phyloP scores from a whole-genome alignment of 352 stramenopile species.

The Globisporangium acanthophoron region DNA sequence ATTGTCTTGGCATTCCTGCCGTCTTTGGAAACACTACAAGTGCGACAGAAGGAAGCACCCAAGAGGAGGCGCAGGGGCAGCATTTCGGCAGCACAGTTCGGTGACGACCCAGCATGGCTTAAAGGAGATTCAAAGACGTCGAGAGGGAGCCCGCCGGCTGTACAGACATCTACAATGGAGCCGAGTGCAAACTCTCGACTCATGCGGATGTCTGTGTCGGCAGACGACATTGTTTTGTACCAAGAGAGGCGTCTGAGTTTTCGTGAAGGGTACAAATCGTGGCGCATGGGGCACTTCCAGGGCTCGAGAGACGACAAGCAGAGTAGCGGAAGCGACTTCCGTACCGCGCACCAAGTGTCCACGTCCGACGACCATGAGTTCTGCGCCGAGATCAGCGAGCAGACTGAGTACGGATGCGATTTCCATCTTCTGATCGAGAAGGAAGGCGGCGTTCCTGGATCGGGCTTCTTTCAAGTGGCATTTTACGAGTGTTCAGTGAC shows the following conservation, averaged over 20 bases:
- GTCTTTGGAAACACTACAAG: slow-evolving; percentile 48
- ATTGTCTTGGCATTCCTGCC: slow-evolving; percentile 79
- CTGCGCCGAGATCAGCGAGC: slow-evolving; percentile 61
- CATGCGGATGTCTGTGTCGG: slow-evolving; percentile 63
- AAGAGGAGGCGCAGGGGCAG: slow-evolving; percentile 6
- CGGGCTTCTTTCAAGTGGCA: slow-evolving; percentile 81
- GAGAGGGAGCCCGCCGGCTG: slow-evolving; percentile 1
- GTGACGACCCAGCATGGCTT: slow-evolving; percentile 2
- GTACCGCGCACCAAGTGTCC: slow-evolving; percentile 39
- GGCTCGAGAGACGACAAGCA: slow-evolving; percentile 69
- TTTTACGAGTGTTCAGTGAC: slow-evolving; percentile 83
- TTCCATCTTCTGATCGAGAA: slow-evolving; percentile 77
- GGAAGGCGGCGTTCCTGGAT: slow-evolving; percentile 37
- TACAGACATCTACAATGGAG: slow-evolving; percentile 3
- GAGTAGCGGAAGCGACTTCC: slow-evolving; percentile 36
- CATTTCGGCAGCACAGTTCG: slow-evolving; percentile 3
- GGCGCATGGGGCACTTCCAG: slow-evolving; percentile 76
- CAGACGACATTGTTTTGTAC: slow-evolving; percentile 82
- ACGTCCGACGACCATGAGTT: slow-evolving; percentile 74
- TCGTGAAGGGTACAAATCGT: slow-evolving; percentile 81
- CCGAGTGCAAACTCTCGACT: slow-evolving; percentile 27
- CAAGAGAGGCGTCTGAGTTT: slow-evolving; percentile 75
- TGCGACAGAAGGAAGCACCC: slow-evolving; percentile 23
- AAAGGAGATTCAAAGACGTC: slow-evolving; percentile 1
- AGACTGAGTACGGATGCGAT: slow-evolving; percentile 52